These are phyloP conservation scores for Begonia fuchsioides DNA, from an alignment of 306 rosid genomes.

Conservation along the genomic window DNA sequence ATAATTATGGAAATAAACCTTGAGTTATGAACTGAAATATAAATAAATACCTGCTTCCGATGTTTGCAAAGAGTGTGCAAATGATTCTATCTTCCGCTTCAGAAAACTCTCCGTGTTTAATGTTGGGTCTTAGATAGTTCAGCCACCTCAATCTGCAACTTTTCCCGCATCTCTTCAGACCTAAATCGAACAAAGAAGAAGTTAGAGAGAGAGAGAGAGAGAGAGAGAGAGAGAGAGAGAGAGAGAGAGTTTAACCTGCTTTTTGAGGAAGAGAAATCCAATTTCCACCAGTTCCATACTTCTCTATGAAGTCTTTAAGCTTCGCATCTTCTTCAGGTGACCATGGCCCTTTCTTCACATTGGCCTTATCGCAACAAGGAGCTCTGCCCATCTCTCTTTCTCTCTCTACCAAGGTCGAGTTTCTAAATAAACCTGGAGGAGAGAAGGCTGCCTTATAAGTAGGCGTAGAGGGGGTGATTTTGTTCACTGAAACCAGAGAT, in stretches of 20 bases:
- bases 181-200: slow-evolving; percentile 12
- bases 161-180: slow-evolving; percentile 47
- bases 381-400: slow-evolving; percentile 40
- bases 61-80: slow-evolving; percentile 39
- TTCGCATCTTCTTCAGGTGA: slow-evolving; percentile 47
- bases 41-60: slow-evolving; percentile 59
- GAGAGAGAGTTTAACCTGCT: slow-evolving; percentile 43
- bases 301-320: slow-evolving; percentile 37
- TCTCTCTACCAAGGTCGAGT: neutral
- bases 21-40: neutral
- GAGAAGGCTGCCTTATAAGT: neutral
- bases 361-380: slow-evolving; percentile 56
- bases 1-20: too few relatives aligned
- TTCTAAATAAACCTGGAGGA: neutral
- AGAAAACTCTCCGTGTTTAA: slow-evolving; percentile 46
- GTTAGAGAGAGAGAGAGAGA: neutral
- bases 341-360: slow-evolving; percentile 58
- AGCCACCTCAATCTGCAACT: slow-evolving; percentile 61
- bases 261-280: slow-evolving; percentile 57
- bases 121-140: slow-evolving; percentile 52
- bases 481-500: neutral
- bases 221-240: too few relatives aligned
- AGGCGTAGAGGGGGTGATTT: neutral
- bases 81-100: slow-evolving; percentile 50
- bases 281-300: slow-evolving; percentile 47